Base-by-base conservation (phyloP, 768 basidiomycete species). In the Boletus tylopilopsis region DNA sequence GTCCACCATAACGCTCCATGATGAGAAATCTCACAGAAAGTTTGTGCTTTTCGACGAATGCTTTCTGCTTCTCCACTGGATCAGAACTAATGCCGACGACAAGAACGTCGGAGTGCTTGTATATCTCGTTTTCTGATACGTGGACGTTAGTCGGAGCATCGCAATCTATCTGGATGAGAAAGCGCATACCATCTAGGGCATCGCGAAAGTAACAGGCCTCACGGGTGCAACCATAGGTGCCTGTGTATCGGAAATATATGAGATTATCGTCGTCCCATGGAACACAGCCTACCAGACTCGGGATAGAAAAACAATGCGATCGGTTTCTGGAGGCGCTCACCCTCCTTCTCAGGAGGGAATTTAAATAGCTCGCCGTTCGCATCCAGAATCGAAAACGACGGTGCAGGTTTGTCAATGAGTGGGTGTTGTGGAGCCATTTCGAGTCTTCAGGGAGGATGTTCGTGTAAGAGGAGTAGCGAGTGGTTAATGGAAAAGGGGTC, bases 171-270 rank as follows among this genome's bases (percentile, higher is more conserved):
- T 29, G 18, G 39, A 33, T 18, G 43, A 41, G 39, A 47, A 5
- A 21, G 24, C 4, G 63, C 78, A 48, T 49, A 86, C 86, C 80
- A 30, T 72, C 78, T 36, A 88, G 68, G 4, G 88, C 88, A 70
- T 93, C 87, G 22, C 90, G 79, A 67, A 94, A 91, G 45, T 82
- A 75, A 59, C 89, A 91, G 2, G 85, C 90, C 66, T 93, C 83
- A 59, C 77, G 83, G 16, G 87, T 94, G 67, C 91, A 92, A 6
- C 85, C 89, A 43, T 73, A 83, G 2, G 87, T 80, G 6, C 84
- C 87, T 84, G 64, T 39, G 38, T 36, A 30, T 38, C 21, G 18
- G 25, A 52, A 40, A 25, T 22, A n/a, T 22, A 46, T 27, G 22
- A 35, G 40, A 45, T 44, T 24, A 36, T 19, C 13, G 18, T 32